Percentiles rank a stretch among this genome's conserved stretches.
Conservation (phyloP, 2,329 filamentous ascomycete genomes). For the Pestalotiopsis sp. region DNA sequence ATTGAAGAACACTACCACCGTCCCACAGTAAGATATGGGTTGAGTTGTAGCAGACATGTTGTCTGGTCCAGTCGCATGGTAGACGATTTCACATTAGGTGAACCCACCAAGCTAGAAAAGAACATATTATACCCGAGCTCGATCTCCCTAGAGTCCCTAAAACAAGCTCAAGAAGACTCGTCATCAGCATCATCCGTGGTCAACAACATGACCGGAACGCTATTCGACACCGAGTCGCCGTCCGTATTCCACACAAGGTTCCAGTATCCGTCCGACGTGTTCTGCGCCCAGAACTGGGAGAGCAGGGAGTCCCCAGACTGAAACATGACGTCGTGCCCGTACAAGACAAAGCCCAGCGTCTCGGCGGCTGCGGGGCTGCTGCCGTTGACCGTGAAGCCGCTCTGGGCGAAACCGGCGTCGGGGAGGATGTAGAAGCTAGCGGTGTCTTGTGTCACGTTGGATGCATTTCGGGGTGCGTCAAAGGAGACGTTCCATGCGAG, state of each 20-base stretch:
- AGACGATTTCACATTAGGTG: neutral
- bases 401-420: neutral
- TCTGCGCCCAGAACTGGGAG: neutral
- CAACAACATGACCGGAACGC: slow-evolving; percentile 1
- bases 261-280: neutral
- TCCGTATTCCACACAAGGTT: slow-evolving; percentile 1
- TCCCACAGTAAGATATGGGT: neutral
- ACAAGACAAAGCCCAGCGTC: neutral
- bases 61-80: neutral
- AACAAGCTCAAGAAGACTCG: neutral
- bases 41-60: neutral
- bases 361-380: neutral
- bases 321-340: neutral
- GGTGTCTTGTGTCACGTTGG: neutral
- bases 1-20: neutral
- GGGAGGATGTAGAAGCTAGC: neutral
- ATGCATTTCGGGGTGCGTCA: neutral
- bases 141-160: neutral
- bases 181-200: neutral
- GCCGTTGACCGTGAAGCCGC: neutral
- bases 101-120: neutral
- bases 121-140: neutral
- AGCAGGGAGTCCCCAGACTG: neutral
- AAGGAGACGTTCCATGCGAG: neutral
- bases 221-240: neutral